Base-by-base conservation (phyloP, 169 alveolate species). In the Plasmodium cynomolgi region DNA sequence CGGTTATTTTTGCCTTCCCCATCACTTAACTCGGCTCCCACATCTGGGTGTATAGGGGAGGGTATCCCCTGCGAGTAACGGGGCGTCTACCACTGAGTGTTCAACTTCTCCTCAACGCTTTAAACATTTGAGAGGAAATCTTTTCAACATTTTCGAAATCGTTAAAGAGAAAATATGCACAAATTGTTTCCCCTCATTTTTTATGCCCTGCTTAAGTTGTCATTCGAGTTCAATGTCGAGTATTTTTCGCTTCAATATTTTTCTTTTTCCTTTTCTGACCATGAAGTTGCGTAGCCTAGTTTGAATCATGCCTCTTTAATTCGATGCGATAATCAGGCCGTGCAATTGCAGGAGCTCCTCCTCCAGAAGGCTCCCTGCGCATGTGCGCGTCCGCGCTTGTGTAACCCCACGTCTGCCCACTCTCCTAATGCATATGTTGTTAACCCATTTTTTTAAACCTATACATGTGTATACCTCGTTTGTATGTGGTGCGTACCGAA, bases 81-180 rank as follows among this genome's bases (percentile, higher is more conserved):
- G 37, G n/a, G 41, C 15, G 77, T 68, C 41, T 68, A 68, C 77
- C 77, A 68, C 77, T 68, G 77, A 68, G n/a, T 68, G 37, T 68
- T 68, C 41, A 68, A 68, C 37, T 68, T 68, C 7, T 68, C 77
- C 20, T 29, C 37, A 23, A 68, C 39, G 41, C 77, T 68, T 68
- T 68, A 68, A 68, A 68, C 41, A 68, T 68, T 68, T 68, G 17
- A 68, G 37, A 29, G 77, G 37, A 9, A 8, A 1, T 20, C 1
- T 8, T 68, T 68, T 68, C 37, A 26, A 2, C 37, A 26, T 68
- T 23, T 29, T 68, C 34, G 1, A 29, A 26, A 68, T 26, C 0
- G 77, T 68, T 68, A 29, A 68, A 2, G 37, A 1, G 37, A 20
- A 68, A 68, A 68, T 23, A 11, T 68, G 77, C n/a, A 26, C n/a